Conservation (phyloP, 495 filamentous ascomycete species). For the Xylaria longipes region DNA sequence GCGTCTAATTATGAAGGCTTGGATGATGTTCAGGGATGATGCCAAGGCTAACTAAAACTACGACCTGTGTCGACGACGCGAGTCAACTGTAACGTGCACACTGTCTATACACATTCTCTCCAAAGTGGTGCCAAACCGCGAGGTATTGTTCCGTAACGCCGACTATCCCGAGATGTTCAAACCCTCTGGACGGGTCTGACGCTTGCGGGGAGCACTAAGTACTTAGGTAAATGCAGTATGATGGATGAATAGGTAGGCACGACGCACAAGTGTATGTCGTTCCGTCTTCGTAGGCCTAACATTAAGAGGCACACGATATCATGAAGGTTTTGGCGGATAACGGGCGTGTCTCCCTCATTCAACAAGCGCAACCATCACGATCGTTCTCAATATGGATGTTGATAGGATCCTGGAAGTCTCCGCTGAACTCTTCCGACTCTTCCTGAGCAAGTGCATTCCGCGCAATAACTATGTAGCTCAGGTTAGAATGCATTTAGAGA, state of each 20-base stretch:
- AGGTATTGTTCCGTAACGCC: background rate
- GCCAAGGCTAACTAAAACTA: conserved; percentile 14
- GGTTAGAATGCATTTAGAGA: background rate
- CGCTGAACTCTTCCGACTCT: conserved; percentile 89
- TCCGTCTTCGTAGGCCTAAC: background rate
- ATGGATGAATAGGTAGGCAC: background rate
- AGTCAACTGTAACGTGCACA: conserved; percentile 1
- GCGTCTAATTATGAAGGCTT: conserved; percentile 16
- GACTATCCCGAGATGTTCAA: background rate
- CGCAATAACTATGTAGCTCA: conserved; percentile 76
- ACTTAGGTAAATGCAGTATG: conserved; percentile 2
- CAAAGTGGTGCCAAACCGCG: conserved; percentile 4
- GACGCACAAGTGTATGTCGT: background rate
- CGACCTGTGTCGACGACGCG: background rate
- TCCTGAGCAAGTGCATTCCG: conserved; percentile 94
- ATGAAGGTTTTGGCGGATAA: background rate
- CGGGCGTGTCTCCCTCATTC: conserved; percentile 23
- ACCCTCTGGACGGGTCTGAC: background rate
- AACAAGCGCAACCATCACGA: conserved; percentile 91
- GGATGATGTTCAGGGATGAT: background rate
- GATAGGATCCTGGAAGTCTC: conserved; percentile 96
- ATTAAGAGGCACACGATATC: background rate
- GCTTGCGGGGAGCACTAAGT: background rate
- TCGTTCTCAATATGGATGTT: conserved; percentile 95
- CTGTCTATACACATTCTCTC: conserved; percentile 21